Evolutionary conservation across 441 rosid species (phyloP), one percentile per base, ranked within the genome.

Genomic region (Arabidopsis lyrata): DNA sequence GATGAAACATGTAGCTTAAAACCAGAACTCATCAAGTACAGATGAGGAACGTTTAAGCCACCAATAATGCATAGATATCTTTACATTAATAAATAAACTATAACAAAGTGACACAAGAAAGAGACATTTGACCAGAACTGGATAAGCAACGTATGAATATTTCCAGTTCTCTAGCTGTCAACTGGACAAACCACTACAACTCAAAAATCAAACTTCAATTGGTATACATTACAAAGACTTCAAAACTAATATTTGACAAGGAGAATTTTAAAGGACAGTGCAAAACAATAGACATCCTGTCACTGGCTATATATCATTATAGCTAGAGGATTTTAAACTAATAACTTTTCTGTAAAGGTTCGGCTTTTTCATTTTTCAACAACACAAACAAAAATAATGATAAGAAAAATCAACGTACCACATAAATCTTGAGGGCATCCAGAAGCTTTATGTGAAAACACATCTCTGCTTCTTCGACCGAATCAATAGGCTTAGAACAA

Each of bases 391-490:
- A 54, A 70, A 71, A 61, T 20, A 41, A 63, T 49, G 55, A 50
- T 36, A 66, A 55, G 36, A 59, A 69, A 63, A 64, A 60, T 53
- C 27, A 75, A 78, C 87, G 67, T 86, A 95, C 99, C 74, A 85
- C 81, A 84, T 91, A 95, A 27, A 88, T 73, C 70, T 68, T 88
- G 66, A 95, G 86, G 63, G 89, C 85, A 63, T 91, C 97, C 57
- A 93, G 83, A 73, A 95, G 86, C 87, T 85, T 95, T 63, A 92
- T 82, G 72, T 77, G 84, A 77, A 88, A 86, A 75, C 73, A 82
- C 66, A 84, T 77, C 62, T 88, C 93, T 49, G 85, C 90, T 81
- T 93, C 90, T 78, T 80, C 81, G 11, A 78, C 53, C 18, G 88
- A 76, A 68, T 78, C 48, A 66, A 75, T 32, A 63, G 84, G 75